These are phyloP conservation scores for Marsdenia floribunda DNA, from an alignment of 257 asterid genomes.

Conservation along the genomic window DNA sequence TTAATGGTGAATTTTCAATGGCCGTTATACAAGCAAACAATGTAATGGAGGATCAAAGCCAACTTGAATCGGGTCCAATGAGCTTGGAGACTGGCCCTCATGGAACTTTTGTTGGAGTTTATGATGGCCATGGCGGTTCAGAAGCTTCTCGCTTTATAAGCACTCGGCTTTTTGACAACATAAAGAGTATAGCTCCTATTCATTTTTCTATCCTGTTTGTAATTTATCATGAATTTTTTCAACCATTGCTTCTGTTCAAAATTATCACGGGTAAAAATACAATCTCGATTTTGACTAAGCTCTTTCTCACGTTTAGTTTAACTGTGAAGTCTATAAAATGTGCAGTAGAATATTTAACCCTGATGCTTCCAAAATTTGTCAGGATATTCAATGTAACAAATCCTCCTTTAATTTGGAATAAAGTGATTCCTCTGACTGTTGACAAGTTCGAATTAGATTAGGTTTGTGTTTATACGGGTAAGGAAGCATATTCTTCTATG, in stretches of 20 bases:
- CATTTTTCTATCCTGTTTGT: background rate
- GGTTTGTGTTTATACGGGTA: background rate
- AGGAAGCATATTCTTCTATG: background rate
- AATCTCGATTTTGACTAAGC: background rate
- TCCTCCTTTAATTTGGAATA: constrained; percentile 6
- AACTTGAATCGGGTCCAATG: constrained; percentile 80
- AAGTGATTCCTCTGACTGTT: constrained; percentile 8
- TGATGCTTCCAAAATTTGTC: constrained; percentile 16
- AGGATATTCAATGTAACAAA: constrained; percentile 16
- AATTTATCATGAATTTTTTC: background rate
- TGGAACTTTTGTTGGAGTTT: constrained; percentile 84
- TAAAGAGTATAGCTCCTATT: constrained; percentile 51
- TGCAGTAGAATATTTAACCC: constrained; percentile 7
- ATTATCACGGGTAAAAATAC: background rate
- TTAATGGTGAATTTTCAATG: constrained; percentile 77
- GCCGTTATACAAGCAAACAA: constrained; percentile 79
- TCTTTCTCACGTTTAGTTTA: background rate
- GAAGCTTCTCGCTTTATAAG: constrained; percentile 67
- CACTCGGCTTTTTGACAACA: constrained; percentile 50
- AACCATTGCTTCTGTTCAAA: background rate
- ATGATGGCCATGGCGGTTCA: constrained; percentile 91
- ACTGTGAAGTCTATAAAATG: constrained; percentile 9
- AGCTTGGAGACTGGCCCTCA: constrained; percentile 58
- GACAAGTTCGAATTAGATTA: background rate
- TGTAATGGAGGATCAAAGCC: constrained; percentile 71